Conservation (phyloP, 2,329 filamentous ascomycete genomes). For the Fusarium decemcellulare region DNA sequence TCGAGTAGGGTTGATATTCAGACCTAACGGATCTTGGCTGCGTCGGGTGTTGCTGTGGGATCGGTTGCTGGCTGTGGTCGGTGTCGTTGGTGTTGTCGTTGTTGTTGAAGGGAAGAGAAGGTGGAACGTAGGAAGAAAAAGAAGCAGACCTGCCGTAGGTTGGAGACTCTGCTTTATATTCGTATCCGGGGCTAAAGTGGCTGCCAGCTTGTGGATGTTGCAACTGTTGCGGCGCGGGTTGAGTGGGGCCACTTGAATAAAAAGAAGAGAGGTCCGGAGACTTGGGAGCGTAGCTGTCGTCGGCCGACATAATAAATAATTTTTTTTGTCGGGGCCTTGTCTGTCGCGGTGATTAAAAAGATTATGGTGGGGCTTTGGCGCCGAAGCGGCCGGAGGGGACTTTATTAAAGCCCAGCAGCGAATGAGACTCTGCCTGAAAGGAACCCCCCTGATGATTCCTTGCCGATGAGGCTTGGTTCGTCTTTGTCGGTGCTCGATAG, state of each 20-base stretch:
- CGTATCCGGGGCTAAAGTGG: constrained; percentile 48
- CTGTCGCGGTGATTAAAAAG: constrained; percentile 26
- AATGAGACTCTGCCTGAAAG: constrained; percentile 20
- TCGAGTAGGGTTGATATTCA: constrained; percentile 44
- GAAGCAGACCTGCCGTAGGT: constrained; percentile 44
- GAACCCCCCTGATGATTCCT: constrained; percentile 6
- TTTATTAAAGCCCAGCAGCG: constrained; percentile 26
- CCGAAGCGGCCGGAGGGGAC: constrained; percentile 32
- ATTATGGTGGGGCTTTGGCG: constrained; percentile 43
- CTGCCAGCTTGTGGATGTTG: constrained; percentile 50
- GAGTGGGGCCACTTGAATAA: constrained; percentile 58
- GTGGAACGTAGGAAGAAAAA: constrained; percentile 45
- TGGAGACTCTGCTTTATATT: constrained; percentile 53
- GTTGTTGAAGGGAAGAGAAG: constrained; percentile 43
- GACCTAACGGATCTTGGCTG: constrained; percentile 34
- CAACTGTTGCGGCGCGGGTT: constrained; percentile 52
- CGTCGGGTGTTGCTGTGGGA: constrained; percentile 44
- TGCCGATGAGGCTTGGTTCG: constrained; percentile 15
- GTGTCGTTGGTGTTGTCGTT: constrained; percentile 42
- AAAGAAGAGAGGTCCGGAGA: constrained; percentile 73
- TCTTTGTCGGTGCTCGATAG: constrained; percentile 29
- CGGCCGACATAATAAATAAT: constrained; percentile 60
- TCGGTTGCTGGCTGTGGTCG: constrained; percentile 45
- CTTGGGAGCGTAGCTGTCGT: constrained; percentile 69
- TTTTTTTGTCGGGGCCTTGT: constrained; percentile 38